Evolutionary conservation across 2,329 filamentous ascomycete species (phyloP), one percentile per base, ranked within the genome.

Genomic region (Xylaria polymorpha): DNA sequence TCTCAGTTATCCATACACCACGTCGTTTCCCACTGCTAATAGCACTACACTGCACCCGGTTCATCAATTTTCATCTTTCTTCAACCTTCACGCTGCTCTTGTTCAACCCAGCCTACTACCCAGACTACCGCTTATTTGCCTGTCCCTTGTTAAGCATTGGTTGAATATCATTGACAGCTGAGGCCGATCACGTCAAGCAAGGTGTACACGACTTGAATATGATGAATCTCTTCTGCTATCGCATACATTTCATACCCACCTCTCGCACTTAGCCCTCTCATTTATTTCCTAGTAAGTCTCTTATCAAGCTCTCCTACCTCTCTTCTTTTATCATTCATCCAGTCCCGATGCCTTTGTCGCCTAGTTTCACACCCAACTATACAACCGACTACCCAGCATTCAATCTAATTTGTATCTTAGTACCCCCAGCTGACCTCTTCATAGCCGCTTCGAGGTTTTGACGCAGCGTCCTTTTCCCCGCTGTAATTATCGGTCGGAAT

Each of bases 141-240:
- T 64, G 41, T 20, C 15, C 25, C 29, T 64, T 35, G 43, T 55
- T 39, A 41, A 43, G 20, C 41, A 29, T 56, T 29, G 29, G 35
- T 55, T 60, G 37, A 60, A 37, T 46, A 10, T 60, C 43, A n/a
- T 39, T 29, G 41, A n/a, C 46, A 20, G 55, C 50, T 22, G n/a
- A n/a, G 18, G 43, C 32, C 20, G 56, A 51, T 29, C 41, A 22
- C 25, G 12, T 57, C 25, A 15, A 51, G 8, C 15, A 12, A 58
- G 37, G 56, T 51, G 35, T 29, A 43, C 20, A 63, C 29, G 50
- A 41, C 29, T 29, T 51, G 39, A 70, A 65, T 35, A 70, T 70
- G 68, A 70, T 55, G 25, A 29, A 29, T 65, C 57, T 15, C 58
- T 51, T 55, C 61, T 22, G 37, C 22, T 20, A 48, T 41, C 55